A percentile compares a stretch with the other conserved stretches of the same genome.
Evolutionary conservation across 495 filamentous ascomycete species (phyloP).

Genomic region (Aspergillus indologenus): DNA sequence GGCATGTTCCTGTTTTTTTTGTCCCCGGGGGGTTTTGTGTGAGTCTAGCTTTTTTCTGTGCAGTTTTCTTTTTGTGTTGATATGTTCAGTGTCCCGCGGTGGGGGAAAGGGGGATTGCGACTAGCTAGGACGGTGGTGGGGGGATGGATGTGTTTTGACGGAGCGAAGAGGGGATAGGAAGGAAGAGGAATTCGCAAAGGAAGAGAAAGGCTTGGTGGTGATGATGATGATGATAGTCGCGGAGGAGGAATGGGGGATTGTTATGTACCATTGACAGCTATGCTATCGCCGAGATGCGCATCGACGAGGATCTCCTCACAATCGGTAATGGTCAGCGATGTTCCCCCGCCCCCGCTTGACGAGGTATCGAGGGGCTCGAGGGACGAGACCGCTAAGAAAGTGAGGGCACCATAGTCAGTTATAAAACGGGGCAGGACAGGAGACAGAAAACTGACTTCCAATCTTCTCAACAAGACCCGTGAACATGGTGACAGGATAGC

Average conservation of each 20-base stretch:
- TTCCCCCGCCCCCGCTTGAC: conserved; percentile 66
- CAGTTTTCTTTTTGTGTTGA: too few relatives aligned
- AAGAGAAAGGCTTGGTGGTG: too few relatives aligned
- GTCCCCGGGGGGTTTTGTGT: conserved; percentile 13
- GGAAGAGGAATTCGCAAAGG: too few relatives aligned
- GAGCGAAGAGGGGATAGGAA: too few relatives aligned
- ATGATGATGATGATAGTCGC: too few relatives aligned
- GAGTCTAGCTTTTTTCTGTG: neutral
- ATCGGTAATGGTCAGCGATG: conserved; percentile 80
- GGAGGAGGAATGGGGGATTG: too few relatives aligned
- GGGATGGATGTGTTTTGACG: too few relatives aligned
- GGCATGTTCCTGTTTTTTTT: conserved; percentile 67
- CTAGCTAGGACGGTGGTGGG: neutral
- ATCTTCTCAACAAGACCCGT: conserved; percentile 95
- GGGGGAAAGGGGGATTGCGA: neutral
- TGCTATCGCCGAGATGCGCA: conserved; percentile 85
- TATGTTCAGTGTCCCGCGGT: neutral
- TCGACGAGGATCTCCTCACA: conserved; percentile 75
- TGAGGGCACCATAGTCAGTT: neutral
- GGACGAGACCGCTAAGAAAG: conserved; percentile 66
- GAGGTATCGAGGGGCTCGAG: conserved; percentile 77
- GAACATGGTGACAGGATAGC: conserved; percentile 64
- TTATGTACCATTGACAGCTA: conserved; percentile 76
- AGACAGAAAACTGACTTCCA: conserved; percentile 61
- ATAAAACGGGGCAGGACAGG: neutral